Evolutionary conservation across 139 green algal species (phyloP), one percentile per base, ranked within the genome.

Genomic region (Chlamydomonas sphaeroides): DNA sequence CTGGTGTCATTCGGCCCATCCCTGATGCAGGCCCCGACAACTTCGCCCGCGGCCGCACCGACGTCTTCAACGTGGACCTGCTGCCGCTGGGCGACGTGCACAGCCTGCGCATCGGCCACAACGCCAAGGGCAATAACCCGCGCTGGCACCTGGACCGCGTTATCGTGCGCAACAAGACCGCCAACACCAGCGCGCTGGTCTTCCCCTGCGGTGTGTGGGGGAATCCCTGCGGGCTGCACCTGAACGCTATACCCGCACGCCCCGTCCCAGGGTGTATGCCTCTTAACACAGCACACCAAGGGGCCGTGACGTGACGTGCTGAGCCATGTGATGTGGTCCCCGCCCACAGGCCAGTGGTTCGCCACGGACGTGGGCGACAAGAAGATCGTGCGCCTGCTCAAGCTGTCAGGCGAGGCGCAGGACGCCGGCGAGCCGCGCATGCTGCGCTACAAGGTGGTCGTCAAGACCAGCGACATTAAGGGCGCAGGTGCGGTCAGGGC

Each of bases 101-200:
- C 53, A 45, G 61, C 26, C 23, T 89, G 41, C 75, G 83, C 35
- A 74, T 92, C 33, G 85, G 85, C 6, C 88, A 92, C 56, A 79
- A 92, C 56, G 83, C 48, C 45, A 88, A 86, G 51, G 89, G 89
- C 39, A 89, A 48, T 51, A 53, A 38, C 32, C 89, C 86, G 3
- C 56, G 71, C 39, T 91, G 86, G 89, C 81, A 89, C 81, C 81
- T 92, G 62, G 70, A 85, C 32, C 75, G 66, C 2, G 75, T 89
- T 20, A 71, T 77, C 7, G 72, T 92, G 3, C 33, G n/a, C 25
- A 88, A 90, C 71, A 88, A 88, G 57, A 82, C 77, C 20, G 71
- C 30, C 53, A 68, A 65, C 23, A 68, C 56, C 11, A 25, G n/a
- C 2, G 66, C 72, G 15, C 68, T 86, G 1, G 61, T 88, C 26